These are phyloP conservation scores for Achaetomium macrosporum DNA, from an alignment of 2,329 filamentous ascomycete genomes.

Conservation along the genomic window DNA sequence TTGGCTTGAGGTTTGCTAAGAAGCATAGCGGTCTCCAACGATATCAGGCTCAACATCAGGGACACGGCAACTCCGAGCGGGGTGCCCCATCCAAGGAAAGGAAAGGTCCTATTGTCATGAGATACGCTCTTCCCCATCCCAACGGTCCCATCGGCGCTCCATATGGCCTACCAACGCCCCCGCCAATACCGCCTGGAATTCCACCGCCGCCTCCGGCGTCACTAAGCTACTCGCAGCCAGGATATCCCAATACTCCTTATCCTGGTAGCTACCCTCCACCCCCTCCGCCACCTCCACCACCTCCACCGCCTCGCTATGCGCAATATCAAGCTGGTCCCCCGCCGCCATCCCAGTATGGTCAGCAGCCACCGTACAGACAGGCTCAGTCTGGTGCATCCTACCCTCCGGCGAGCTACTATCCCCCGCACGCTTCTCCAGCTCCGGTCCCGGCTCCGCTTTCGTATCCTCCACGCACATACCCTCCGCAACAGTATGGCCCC, in stretches of 20 bases:
- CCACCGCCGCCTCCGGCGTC: constrained; percentile 14
- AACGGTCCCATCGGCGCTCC: constrained; percentile 10
- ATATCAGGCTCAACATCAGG: constrained; percentile 24
- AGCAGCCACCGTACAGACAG: constrained; percentile 21
- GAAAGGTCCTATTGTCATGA: constrained; percentile 34
- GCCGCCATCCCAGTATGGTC: constrained; percentile 17
- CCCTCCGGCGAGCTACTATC: constrained; percentile 23
- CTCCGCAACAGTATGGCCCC: constrained; percentile 16
- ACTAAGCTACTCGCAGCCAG: constrained; percentile 15
- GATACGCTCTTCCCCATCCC: constrained; percentile 31
- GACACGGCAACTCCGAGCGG: constrained; percentile 18
- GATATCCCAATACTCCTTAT: constrained; percentile 17
- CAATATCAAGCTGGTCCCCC: constrained; percentile 16
- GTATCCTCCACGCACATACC: constrained; percentile 19
- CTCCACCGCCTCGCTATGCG: constrained; percentile 16
- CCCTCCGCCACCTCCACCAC: constrained; percentile 16
- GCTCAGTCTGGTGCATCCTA: constrained; percentile 21
- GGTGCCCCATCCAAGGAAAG: constrained; percentile 22
- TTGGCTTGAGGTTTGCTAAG: constrained; percentile 6
- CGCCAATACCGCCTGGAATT: constrained; percentile 19
- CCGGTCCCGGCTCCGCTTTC: constrained; percentile 10
- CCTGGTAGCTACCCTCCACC: constrained; percentile 17
- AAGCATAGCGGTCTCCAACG: constrained; percentile 21
- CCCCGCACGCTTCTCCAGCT: constrained; percentile 16
- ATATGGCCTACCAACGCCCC: constrained; percentile 13